Base-by-base conservation (phyloP, 2,329 filamentous ascomycete species). In the Penicillium sp. region DNA sequence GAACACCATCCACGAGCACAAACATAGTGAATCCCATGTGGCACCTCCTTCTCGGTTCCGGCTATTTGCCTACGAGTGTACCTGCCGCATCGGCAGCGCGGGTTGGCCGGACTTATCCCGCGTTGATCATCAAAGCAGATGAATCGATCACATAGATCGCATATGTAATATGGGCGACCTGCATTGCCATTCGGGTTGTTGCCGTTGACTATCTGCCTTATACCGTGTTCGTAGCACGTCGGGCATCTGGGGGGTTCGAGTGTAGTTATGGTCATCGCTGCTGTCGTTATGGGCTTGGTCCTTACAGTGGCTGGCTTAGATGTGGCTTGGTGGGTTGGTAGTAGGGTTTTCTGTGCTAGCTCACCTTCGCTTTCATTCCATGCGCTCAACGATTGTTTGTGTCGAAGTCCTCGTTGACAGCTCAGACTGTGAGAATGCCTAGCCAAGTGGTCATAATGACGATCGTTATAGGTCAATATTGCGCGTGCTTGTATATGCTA, bases 21-120 rank as follows among this genome's bases (percentile, higher is more conserved):
- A 28, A 51, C 51, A 51, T 48, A 55, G 26, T 53, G 51, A 39
- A 48, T 24, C 12, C 43, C 43, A 34, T 48, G 26, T 2, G 33
- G 41, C 15, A 40, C 19, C n/a, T 22, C 28, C 15, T 48, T 43
- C 12, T 17, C 9, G 1, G 29, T 7, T 8, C 47, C 47, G 9
- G 44, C 39, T 6, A 43, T 31, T 33, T 51, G 53, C 28, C 41
- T 42, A 29, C 53, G 35, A 40, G 44, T 44, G 12, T 45, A 48
- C 21, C 9, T 3, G 9, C 51, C 37, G 31, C 53, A 55, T 3
- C 22, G 9, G 29, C 53, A 55, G 17, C 9, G 26, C 6, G 47
- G 47, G 19, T 55, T 53, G 8, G 21, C 32, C 2, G 41, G 35
- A 21, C 39, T 31, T 22, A 51, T 28, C 17, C 53, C 53, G n/a